A percentile compares a stretch with the other conserved stretches of the same genome.
Evolutionary conservation across 2,329 filamentous ascomycete genomes (phyloP).

Genomic region (Colletotrichum sojae): DNA sequence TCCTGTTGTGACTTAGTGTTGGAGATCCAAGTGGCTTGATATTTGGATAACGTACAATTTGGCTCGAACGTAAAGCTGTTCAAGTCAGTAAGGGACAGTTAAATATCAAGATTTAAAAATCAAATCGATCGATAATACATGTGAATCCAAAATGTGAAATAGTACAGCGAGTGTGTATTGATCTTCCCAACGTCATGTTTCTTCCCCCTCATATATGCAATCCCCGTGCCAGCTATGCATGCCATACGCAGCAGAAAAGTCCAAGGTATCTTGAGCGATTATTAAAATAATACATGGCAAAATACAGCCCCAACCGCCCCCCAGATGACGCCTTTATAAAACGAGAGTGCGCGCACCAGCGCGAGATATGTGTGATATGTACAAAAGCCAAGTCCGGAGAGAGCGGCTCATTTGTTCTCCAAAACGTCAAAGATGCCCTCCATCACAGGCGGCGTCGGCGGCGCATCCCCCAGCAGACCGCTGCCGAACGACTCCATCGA

Average conservation of each 20-base stretch:
- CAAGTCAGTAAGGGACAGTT: too few species aligned
- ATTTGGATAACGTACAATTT: too few species aligned
- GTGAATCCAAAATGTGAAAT: too few species aligned
- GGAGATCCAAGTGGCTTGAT: too few species aligned
- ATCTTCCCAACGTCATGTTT: too few species aligned
- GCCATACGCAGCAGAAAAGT: slow-evolving; percentile 7
- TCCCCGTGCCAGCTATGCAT: too few species aligned
- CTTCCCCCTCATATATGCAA: too few species aligned
- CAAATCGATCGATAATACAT: too few species aligned
- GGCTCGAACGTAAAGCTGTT: too few species aligned
- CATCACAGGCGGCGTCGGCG: slow-evolving; percentile 16
- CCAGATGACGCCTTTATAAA: not conserved
- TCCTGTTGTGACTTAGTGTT: not conserved
- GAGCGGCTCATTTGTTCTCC: slow-evolving; percentile 17
- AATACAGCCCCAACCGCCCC: slow-evolving; percentile 6
- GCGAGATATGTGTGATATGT: not conserved
- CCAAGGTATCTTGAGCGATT: slow-evolving; percentile 11
- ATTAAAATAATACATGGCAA: slow-evolving; percentile 20
- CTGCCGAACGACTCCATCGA: slow-evolving; percentile 17
- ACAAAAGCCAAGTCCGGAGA: not conserved
- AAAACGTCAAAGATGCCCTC: slow-evolving; percentile 39
- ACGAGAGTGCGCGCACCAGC: not conserved
- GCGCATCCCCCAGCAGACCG: slow-evolving; percentile 12
- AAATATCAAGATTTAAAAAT: too few species aligned
- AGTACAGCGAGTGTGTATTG: too few species aligned